Evolutionary conservation across 75 land plant species (phyloP), one percentile per base, ranked within the genome.

Genomic region (Sequoia sempervirens): DNA sequence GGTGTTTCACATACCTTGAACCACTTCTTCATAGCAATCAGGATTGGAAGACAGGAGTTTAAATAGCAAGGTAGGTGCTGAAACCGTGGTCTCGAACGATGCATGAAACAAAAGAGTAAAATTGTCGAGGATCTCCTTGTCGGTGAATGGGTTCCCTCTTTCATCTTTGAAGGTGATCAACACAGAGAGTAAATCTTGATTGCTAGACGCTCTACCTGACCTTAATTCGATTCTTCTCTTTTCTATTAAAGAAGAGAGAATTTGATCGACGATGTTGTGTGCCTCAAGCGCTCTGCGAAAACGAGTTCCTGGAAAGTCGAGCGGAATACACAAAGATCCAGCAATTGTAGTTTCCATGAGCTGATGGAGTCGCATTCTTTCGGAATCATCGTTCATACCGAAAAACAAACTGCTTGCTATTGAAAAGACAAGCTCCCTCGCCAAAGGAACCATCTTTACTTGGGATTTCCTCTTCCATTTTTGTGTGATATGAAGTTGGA

Each of bases 281-380:
- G 90, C 88, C 26, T 87, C 82, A 40, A 88, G 86, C 37, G 74
- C 90, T 38, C 72, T 30, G 45, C 32, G 41, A 58, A 82, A 87
- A 10, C 85, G 73, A 2, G 90, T 88, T 26, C 90, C 92, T 1
- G 88, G 89, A 12, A 89, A 58, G 52, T 87, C 75, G 5, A 91
- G 85, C 7, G 92, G 90, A 10, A 91, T 9, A 15, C 2, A 13
- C 34, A 72, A 4, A 30, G 14, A 12, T 36, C 58, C 20, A 15
- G 20, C 20, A 15, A 54, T 3, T 4, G 4, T 18, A 54, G 3
- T 1, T 54, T 54, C 12, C 4, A 17, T 17, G 20, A 54, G 58
- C 3, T 54, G 5, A 54, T 54, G 4, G 17, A 54, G 23, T 54
- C 23, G 58, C 0, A 17, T 4, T 17, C 84, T 68, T 15, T 86